Evolutionary conservation across 345 rosid genomes (phyloP).

Genomic region (Hypericum androsaemum): DNA sequence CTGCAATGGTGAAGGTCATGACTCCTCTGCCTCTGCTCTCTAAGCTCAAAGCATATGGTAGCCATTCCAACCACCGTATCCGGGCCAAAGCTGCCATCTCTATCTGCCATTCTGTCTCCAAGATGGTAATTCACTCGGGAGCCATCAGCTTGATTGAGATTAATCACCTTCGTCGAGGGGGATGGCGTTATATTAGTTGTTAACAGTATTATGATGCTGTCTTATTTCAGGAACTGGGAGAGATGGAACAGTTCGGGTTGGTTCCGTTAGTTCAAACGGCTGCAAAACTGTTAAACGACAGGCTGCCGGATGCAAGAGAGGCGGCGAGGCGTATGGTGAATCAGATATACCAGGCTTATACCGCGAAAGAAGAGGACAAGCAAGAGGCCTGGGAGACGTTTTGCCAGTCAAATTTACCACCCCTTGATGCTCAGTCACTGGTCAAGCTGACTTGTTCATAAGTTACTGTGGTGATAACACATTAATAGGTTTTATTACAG

Average conservation of each 20-base stretch:
- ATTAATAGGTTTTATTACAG: too few relatives aligned
- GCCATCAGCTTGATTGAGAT: neutral
- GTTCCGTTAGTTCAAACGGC: conserved; percentile 42
- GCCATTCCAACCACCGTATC: conserved; percentile 54
- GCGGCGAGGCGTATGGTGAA: conserved; percentile 58
- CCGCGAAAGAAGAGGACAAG: conserved; percentile 39
- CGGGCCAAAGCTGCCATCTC: conserved; percentile 73
- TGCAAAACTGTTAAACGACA: conserved; percentile 59
- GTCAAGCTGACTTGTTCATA: conserved; percentile 31
- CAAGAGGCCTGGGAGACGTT: conserved; percentile 46
- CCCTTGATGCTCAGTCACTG: conserved; percentile 56
- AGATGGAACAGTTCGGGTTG: conserved; percentile 58
- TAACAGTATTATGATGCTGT: too few relatives aligned
- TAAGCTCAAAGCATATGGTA: conserved; percentile 43
- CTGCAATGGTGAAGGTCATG: conserved; percentile 43
- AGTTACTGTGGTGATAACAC: too few relatives aligned
- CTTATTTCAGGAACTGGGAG: conserved; percentile 37
- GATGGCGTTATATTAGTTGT: neutral
- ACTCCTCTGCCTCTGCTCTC: conserved; percentile 48
- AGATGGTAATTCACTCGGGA: conserved; percentile 40
- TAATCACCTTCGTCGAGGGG: neutral
- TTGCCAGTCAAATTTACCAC: conserved; percentile 21
- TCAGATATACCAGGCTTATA: conserved; percentile 29
- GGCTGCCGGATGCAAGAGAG: conserved; percentile 84
- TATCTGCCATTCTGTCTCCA: conserved; percentile 47